These are phyloP conservation scores for Botrytis squamosa DNA, from an alignment of 2,329 filamentous ascomycete genomes.

Conservation along the genomic window DNA sequence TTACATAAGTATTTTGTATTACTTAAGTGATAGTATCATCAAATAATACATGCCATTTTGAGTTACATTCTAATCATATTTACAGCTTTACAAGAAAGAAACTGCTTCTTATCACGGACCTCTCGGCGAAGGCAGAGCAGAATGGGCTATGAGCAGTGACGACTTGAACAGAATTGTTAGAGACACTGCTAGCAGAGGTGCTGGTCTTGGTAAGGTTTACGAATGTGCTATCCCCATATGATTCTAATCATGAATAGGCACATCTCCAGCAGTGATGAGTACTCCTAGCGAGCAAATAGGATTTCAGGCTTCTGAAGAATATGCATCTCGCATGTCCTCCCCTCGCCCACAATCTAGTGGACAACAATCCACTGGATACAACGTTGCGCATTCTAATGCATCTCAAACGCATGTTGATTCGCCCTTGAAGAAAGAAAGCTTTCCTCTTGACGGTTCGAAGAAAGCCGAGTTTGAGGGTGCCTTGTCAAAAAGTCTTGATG, in stretches of 20 bases:
- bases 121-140: slow-evolving; percentile 52
- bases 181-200: slow-evolving; percentile 58
- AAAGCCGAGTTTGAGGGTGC: slow-evolving; percentile 37
- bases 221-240: slow-evolving; percentile 28
- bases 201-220: slow-evolving; percentile 49
- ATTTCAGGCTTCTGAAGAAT: slow-evolving; percentile 83
- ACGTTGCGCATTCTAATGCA: slow-evolving; percentile 44
- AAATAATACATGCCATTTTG: background rate
- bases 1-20: background rate
- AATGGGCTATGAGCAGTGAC: slow-evolving; percentile 85
- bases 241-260: slow-evolving; percentile 52
- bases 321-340: slow-evolving; percentile 72
- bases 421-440: slow-evolving; percentile 47
- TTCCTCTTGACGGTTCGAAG: slow-evolving; percentile 38
- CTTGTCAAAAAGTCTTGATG: slow-evolving; percentile 41
- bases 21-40: background rate
- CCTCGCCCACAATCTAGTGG: slow-evolving; percentile 52
- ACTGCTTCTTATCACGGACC: slow-evolving; percentile 49
- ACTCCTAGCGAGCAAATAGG: slow-evolving; percentile 91
- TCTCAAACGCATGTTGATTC: slow-evolving; percentile 45
- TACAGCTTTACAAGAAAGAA: slow-evolving; percentile 65
- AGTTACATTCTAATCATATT: slow-evolving; percentile 13
- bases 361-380: slow-evolving; percentile 32
- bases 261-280: slow-evolving; percentile 59
- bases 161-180: slow-evolving; percentile 88